Conservation (phyloP, 73 alveolate species). For the Durusdinium trenchii region DNA sequence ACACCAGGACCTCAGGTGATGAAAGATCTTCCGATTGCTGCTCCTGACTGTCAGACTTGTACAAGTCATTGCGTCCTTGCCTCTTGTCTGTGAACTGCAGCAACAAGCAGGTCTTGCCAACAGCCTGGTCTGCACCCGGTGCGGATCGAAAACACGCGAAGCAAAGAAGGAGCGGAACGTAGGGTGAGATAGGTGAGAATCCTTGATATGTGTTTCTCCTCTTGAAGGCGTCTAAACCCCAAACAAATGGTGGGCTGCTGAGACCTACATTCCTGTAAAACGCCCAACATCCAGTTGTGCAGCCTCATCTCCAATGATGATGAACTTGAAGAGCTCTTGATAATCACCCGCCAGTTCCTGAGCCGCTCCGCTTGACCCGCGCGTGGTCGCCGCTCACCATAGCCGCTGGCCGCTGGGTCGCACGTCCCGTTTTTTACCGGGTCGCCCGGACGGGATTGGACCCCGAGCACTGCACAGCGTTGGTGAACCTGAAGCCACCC, state of each 20-base stretch:
- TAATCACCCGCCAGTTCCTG: slow-evolving; percentile 57
- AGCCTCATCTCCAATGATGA: slow-evolving; percentile 96
- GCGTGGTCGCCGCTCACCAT: too few species aligned
- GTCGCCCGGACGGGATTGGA: not conserved
- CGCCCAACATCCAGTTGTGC: not conserved
- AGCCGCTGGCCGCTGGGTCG: too few species aligned
- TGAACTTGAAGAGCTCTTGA: slow-evolving; percentile 90
- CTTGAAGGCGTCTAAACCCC: too few species aligned
- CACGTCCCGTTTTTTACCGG: too few species aligned
- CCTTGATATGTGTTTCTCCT: too few species aligned
- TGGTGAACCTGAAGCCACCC: slow-evolving; percentile 12
- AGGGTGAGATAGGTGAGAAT: too few species aligned
- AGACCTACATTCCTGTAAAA: not conserved
- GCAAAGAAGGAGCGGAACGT: too few species aligned
- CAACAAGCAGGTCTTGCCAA: slow-evolving; percentile 95
- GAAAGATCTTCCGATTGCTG: not conserved
- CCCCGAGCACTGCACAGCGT: slow-evolving; percentile 40
- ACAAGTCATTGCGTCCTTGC: not conserved
- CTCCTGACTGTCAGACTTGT: not conserved
- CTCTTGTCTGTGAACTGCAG: slow-evolving; percentile 96
- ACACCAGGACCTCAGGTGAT: not conserved
- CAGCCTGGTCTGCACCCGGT: slow-evolving; percentile 34
- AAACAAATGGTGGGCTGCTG: not conserved
- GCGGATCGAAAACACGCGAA: too few species aligned
- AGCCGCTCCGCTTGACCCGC: too few species aligned